phyloP scores from a whole-genome alignment of 352 stramenopile genomes.

The Pythium insidiosum region DNA sequence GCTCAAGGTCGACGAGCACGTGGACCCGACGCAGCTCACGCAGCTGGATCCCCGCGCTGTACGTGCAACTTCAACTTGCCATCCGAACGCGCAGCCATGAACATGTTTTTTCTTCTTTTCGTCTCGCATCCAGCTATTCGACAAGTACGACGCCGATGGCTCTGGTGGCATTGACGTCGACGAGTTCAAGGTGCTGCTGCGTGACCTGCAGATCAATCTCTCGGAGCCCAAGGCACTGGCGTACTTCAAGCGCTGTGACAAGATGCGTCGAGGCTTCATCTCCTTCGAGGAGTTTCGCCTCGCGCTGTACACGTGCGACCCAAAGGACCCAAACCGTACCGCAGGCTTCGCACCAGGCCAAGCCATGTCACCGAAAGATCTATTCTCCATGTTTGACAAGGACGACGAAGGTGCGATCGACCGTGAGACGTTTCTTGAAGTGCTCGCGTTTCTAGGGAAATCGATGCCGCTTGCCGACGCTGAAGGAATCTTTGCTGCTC shows the following conservation, averaged over 20 bases:
- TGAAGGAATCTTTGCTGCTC: constrained; percentile 51
- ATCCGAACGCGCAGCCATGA: too few species aligned
- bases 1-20: too few species aligned
- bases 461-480: constrained; percentile 54
- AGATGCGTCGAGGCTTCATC: constrained; percentile 45
- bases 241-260: constrained; percentile 78
- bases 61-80: too few species aligned
- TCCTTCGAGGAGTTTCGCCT: constrained; percentile 78
- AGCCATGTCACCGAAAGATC: constrained; percentile 60
- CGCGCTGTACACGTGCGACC: constrained; percentile 72
- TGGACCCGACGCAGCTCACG: too few species aligned
- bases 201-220: constrained; percentile 45
- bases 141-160: constrained; percentile 74
- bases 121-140: constrained; percentile 44
- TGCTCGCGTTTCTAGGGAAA: constrained; percentile 60
- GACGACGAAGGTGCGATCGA: constrained; percentile 65
- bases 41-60: constrained; percentile 44
- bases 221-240: constrained; percentile 61
- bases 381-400: constrained; percentile 79
- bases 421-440: constrained; percentile 50
- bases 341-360: constrained; percentile 61
- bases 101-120: not conserved
- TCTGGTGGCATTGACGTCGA: constrained; percentile 72
- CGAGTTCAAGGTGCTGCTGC: constrained; percentile 68
- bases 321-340: constrained; percentile 63